phyloP scores from a whole-genome alignment of 1,139 yeast species.

The Schizosaccharomyces versatilis region DNA sequence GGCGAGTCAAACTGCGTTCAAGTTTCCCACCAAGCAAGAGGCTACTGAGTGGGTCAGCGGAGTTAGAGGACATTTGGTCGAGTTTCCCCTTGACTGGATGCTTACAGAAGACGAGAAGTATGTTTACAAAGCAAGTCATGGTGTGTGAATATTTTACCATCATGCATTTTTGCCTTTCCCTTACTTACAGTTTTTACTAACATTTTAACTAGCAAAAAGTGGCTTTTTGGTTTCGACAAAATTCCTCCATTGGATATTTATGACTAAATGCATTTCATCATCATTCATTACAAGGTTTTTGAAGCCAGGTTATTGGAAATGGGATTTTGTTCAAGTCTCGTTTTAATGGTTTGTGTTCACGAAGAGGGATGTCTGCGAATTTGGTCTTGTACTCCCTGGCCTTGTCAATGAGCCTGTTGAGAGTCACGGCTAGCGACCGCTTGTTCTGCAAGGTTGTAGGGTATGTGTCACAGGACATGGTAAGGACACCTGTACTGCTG shows the following conservation, averaged over 20 bases:
- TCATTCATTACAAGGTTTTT: not conserved
- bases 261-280: slow-evolving; percentile 28
- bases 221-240: slow-evolving; percentile 88
- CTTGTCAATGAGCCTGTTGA: not conserved
- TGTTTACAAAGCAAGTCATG: no score
- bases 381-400: not conserved
- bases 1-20: slow-evolving; percentile 1
- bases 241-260: slow-evolving; percentile 89
- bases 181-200: no score
- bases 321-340: not conserved
- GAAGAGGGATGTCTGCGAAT: not conserved
- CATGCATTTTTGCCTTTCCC: no score
- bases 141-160: no score
- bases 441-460: not conserved
- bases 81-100: slow-evolving; percentile 84
- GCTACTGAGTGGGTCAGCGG: slow-evolving; percentile 54
- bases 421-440: not conserved
- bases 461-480: not conserved
- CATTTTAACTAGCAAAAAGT: slow-evolving; percentile 24
- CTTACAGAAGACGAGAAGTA: slow-evolving; percentile 47
- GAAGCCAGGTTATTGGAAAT: not conserved
- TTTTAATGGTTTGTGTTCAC: not conserved
- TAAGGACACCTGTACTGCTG: not conserved
- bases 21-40: slow-evolving; percentile 49
- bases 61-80: slow-evolving; percentile 71